These are phyloP conservation scores for Zygosaccharomyces sapae DNA, from an alignment of 1,139 yeast genomes.

Conservation along the genomic window DNA sequence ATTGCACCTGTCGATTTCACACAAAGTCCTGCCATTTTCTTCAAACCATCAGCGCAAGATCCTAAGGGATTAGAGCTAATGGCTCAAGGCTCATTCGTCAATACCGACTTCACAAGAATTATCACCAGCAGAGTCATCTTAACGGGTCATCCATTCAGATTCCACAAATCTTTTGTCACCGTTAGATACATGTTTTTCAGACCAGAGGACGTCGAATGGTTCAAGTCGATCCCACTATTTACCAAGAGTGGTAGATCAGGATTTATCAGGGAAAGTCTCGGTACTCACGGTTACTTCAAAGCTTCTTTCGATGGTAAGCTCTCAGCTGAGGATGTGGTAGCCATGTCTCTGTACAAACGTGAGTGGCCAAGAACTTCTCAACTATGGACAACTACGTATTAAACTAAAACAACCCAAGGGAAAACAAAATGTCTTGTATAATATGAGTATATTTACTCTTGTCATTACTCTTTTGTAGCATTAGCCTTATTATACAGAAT, in stretches of 20 bases:
- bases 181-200: conserved; percentile 97
- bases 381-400: conserved; percentile 6
- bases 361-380: conserved; percentile 68
- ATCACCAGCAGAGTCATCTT: conserved; percentile 82
- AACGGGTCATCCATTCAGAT: conserved; percentile 93
- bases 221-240: conserved; percentile 86
- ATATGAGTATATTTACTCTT: too few species aligned
- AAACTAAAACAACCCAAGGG: not conserved
- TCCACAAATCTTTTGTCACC: conserved; percentile 88
- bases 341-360: conserved; percentile 90
- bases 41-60: conserved; percentile 44
- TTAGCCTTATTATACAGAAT: too few species aligned
- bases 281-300: conserved; percentile 97
- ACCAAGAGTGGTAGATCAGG: conserved; percentile 93
- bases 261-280: conserved; percentile 87
- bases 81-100: conserved; percentile 87
- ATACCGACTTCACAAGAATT: conserved; percentile 79
- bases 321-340: conserved; percentile 88
- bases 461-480: too few species aligned
- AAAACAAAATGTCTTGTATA: not conserved
- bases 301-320: conserved; percentile 91
- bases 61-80: conserved; percentile 57
- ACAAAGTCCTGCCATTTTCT: conserved; percentile 71
- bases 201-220: conserved; percentile 81
- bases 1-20: conserved; percentile 87